A percentile compares a stretch with the other conserved stretches of the same genome.
Evolutionary conservation across 192 early-diverging fungal species (phyloP).

Genomic region (Umbelopsis ramanniana): DNA sequence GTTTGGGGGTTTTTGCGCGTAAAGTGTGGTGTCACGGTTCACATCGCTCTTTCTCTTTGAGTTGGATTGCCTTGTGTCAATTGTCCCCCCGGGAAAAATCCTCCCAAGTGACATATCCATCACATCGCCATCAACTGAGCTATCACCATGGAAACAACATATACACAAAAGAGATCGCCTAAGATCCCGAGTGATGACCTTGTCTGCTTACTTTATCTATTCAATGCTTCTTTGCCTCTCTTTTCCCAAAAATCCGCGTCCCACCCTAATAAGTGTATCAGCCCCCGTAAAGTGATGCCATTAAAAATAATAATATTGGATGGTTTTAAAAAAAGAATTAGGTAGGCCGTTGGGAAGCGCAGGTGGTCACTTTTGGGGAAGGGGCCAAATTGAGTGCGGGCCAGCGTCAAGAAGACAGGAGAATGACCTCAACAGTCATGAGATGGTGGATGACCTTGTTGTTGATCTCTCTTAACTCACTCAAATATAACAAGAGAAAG

Average conservation of each 20-base stretch:
- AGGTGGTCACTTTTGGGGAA: background rate
- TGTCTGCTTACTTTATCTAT: background rate
- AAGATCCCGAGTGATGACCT: constrained; percentile 3
- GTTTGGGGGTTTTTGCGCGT: background rate
- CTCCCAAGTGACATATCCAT: background rate
- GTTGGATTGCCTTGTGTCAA: background rate
- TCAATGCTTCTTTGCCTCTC: no score
- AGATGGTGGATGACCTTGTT: no score
- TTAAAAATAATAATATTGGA: background rate
- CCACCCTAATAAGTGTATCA: no score
- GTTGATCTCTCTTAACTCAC: background rate
- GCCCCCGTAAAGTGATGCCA: no score
- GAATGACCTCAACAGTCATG: no score
- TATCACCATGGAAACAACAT: constrained; percentile 10
- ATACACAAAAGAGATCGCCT: constrained; percentile 14
- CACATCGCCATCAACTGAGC: background rate
- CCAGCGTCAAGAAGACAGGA: no score
- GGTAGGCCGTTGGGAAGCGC: background rate
- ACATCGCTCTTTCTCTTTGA: background rate
- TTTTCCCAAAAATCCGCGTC: no score
- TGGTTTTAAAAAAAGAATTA: background rate
- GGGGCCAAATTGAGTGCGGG: background rate
- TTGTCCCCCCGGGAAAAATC: background rate
- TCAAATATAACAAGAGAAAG: no score
- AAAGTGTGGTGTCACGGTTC: background rate